Base-by-base conservation (phyloP, 2,329 filamentous ascomycete genomes). In the Neofusicoccum sp. region DNA sequence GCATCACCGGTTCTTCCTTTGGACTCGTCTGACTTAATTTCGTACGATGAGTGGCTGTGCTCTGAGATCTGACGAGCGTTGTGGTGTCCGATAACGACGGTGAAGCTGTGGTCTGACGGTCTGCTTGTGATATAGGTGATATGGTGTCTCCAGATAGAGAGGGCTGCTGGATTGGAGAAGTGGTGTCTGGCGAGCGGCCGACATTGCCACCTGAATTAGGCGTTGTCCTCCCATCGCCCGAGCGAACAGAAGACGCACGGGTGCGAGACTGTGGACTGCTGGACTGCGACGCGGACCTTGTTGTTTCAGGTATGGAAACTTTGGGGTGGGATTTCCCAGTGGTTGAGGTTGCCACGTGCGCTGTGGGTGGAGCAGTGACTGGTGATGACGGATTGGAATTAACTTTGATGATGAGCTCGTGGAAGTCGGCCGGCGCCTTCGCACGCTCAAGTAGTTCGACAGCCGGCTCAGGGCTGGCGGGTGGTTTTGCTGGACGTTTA, bases 1-100 rank as follows among this genome's bases (percentile, higher is more conserved):
- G 82, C 67, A 89, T 81, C 0, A 82, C 43, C 43, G 59, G 41
- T 9, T n/a, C 26, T 16, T 49, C 57, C 33, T 49, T 48, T 7
- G 59, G 59, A 44, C 59, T 61, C 12, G 33, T 48, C 20, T 61
- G 41, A 30, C 41, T 53, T 16, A 60, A 14, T 6, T 56, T 56
- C 6, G 57, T 40, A 12, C 34, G 34, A 16, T 49, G 45, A 3
- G 57, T 59, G n/a, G 62, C 56, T n/a, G 67, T 66, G 41, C 72
- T 75, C 54, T 75, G 75, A 34, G 68, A 70, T 63, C 73, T 69
- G 8, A 75, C 73, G 12, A 76, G 66, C 8, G 74, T 75, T 30
- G 69, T 65, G 60, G 68, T 67, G 54, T 70, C 69, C 11, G 62
- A 65, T 34, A 61, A 51, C 14, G 60, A 38, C 2, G 60, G 56